Percentiles rank a stretch among this genome's conserved stretches.
These are phyloP conservation scores for Dendrocalamus sinicus DNA, from an alignment of 176 grass and related monocot genomes.

Conservation along the genomic window DNA sequence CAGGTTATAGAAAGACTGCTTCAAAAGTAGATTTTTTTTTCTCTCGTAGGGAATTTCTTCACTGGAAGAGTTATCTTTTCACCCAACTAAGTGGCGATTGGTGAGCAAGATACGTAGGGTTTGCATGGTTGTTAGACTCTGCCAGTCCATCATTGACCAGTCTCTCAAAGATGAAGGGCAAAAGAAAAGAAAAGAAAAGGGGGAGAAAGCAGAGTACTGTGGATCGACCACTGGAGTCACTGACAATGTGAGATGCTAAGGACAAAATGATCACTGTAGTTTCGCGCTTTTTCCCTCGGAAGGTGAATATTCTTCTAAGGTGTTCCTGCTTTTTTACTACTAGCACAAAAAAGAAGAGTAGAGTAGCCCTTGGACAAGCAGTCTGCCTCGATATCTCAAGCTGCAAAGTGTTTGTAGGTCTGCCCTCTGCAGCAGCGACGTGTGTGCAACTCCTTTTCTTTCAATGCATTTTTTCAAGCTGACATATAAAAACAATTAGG, in stretches of 20 bases:
- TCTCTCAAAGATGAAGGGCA: background rate
- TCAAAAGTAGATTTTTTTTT: background rate
- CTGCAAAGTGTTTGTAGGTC: background rate
- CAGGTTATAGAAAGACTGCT: background rate
- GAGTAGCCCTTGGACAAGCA: background rate
- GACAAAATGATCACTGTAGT: background rate
- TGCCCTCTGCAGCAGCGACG: background rate
- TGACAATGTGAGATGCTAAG: background rate
- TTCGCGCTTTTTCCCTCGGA: background rate
- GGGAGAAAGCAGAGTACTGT: background rate
- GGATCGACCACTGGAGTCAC: background rate
- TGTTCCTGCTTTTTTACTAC: constrained; percentile 9
- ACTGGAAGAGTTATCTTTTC: background rate
- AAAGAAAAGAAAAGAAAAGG: background rate
- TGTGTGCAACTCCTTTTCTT: background rate
- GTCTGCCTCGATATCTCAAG: constrained; percentile 18
- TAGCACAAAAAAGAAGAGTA: background rate
- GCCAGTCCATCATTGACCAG: background rate
- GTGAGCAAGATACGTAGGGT: background rate
- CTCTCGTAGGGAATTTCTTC: background rate
- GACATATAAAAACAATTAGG: background rate
- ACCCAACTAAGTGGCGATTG: background rate
- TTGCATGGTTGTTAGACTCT: background rate
- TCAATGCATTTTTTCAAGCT: background rate
- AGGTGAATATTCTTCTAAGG: constrained; percentile 42